Base-by-base conservation (phyloP, 805 yeast species). In the Candida berthetii region DNA sequence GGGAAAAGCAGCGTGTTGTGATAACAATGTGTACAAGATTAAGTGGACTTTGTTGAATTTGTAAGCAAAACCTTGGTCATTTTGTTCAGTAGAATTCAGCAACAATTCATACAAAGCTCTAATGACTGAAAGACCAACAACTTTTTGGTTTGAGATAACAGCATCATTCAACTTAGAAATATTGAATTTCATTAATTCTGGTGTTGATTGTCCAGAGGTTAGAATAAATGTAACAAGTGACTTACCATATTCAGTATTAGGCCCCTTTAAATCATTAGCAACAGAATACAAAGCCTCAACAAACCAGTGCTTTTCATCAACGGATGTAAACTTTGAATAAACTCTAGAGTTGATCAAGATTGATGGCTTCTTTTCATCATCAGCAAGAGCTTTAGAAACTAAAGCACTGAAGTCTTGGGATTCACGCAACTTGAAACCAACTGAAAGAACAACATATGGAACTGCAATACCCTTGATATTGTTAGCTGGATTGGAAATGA, bases 241-340 rank as follows among this genome's bases (percentile, higher is more conserved):
- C 36, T 57, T 57, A 11, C 84, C 61, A 35, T 59, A 48, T 0
- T 45, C 50, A 0, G 28, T 31, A 17, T 53, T 51, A 13, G 48
- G 25, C 3, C 55, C 52, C 3, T 43, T 34, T 9, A 61, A 40
- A 32, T 47, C 37, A 1, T 42, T 35, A 5, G 68, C 47, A 3
- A 69, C 44, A 0, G 71, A 52, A 11, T 47, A 49, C 33, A 82
- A 55, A 1, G 83, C 73, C 36, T 65, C 57, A 8, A 71, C 58
- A 46, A 69, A 74, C 87, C 85, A 81, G 9, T 48, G 42, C 37
- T 67, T 72, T 45, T 80, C 85, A 7, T 57, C 64, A 1, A 55
- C 61, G 3, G 71, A 48, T 0, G 60, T 34, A 31, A 81, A 59
- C 48, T 82, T 82, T 15, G 74, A 60, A 47, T 69, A 71, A 4